Conservation (phyloP, 306 rosid genomes). For the Medicago lupulina region DNA sequence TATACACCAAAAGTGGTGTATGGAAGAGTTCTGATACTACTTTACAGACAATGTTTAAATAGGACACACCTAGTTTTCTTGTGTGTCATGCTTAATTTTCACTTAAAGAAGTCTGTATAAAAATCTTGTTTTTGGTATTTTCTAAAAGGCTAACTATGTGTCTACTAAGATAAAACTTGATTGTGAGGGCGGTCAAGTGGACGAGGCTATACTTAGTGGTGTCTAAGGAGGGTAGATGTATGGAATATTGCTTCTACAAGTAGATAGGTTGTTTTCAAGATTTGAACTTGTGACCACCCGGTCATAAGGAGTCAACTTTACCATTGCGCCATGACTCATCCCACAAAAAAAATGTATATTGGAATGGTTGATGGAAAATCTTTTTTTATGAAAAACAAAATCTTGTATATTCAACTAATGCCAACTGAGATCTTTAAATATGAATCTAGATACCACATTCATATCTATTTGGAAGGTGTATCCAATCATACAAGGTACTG, state of each 20-base stretch:
- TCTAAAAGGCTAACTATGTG: slow-evolving; percentile 12
- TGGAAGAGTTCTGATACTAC: slow-evolving; percentile 35
- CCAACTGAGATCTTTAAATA: background rate
- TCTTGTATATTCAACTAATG: background rate
- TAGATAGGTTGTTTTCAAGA: background rate
- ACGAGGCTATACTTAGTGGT: background rate
- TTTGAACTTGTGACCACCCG: background rate
- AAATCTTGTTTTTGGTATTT: slow-evolving; percentile 11
- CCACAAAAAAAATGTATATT: background rate
- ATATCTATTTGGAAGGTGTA: background rate
- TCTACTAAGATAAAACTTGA: slow-evolving; percentile 18
- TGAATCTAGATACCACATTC: background rate
- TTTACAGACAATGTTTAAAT: slow-evolving; percentile 29
- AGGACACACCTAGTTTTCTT: slow-evolving; percentile 47
- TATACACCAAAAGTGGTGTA: slow-evolving; percentile 28
- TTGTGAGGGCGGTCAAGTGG: background rate
- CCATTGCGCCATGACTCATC: background rate
- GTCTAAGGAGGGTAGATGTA: background rate
- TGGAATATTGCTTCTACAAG: background rate
- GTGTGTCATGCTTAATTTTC: slow-evolving; percentile 48
- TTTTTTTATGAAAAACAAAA: background rate
- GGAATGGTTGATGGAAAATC: background rate
- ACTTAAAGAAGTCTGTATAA: slow-evolving; percentile 33
- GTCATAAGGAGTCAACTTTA: background rate
- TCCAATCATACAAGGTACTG: background rate